Evolutionary conservation across 2,329 filamentous ascomycete genomes (phyloP), one percentile per base, ranked within the genome.

Genomic region (Aotearoamyces nothofagi): DNA sequence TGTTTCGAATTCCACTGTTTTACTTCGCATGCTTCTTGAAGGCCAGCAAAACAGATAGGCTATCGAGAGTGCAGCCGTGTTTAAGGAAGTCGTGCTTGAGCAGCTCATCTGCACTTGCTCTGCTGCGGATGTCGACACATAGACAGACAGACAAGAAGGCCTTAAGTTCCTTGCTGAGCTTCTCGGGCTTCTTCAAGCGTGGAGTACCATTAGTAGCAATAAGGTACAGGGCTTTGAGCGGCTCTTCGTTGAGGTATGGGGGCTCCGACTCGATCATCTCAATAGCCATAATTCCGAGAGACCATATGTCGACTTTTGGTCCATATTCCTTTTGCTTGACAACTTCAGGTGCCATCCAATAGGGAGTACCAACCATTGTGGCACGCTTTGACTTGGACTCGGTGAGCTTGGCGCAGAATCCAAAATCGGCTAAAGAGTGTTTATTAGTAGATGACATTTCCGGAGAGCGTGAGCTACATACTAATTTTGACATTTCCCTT

Each of bases 231-330:
- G 90, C 90, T 64, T 96, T 96, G 32, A 98, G 69, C 0, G 90
- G 90, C 55, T 96, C 87, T 56, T 96, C 90, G 56, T 96, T 96
- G 20, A 96, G 70, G 53, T 98, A 98, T 0, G 90, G 90, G 5
- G 90, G 90, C 55, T 98, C 90, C 11, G 83, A 92, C 53, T 98
- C 90, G 48, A 96, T 96, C 90, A 98, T 94, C 57, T 98, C 90
- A 47, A 98, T 96, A 14, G 90, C 87, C 90, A 96, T 98, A 58
- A 98, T 98, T 48, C 90, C 90, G 37, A 98, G 63, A 16, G 86
- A 94, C 90, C 90, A 98, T 50, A 96, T 93, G 50, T 98, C 90
- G 38, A 96, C 90, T 64, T 96, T 96, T 49, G 81, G 80, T 22
- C 87, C 90, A 48, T 98, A 98, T 55, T 94, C 87, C 61, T 96